These are phyloP conservation scores for Nemophila menziesii DNA, from an alignment of 257 asterid species.

Conservation along the genomic window DNA sequence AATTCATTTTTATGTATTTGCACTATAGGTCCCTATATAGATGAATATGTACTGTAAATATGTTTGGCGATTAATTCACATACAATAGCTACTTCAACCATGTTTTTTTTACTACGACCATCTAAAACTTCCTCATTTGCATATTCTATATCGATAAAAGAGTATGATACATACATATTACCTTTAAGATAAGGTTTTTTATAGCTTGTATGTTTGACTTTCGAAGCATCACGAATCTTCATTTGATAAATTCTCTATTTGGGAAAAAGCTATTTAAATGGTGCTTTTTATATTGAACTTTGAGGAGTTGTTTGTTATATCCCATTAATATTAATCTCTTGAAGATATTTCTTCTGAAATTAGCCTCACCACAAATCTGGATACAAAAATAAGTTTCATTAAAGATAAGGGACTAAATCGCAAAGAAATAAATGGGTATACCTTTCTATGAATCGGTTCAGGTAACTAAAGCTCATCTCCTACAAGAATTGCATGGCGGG, in stretches of 20 bases:
- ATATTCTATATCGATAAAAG: conserved; percentile 44
- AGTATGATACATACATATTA: conserved; percentile 43
- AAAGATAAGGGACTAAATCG: too few species aligned
- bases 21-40: conserved; percentile 29
- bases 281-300: conserved; percentile 74
- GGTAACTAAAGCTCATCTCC: too few species aligned
- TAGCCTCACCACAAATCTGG: conserved; percentile 41
- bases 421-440: too few species aligned
- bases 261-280: conserved; percentile 71
- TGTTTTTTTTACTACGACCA: conserved; percentile 33
- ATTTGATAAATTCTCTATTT: conserved; percentile 45
- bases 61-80: conserved; percentile 49
- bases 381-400: too few species aligned
- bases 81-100: conserved; percentile 41
- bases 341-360: conserved; percentile 67
- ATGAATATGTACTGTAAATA: too few species aligned
- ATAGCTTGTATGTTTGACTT: conserved; percentile 28
- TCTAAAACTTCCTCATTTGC: conserved; percentile 41
- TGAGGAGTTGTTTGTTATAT: conserved; percentile 43
- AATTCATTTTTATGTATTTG: neutral
- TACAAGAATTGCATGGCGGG: too few species aligned
- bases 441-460: too few species aligned
- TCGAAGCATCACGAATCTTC: conserved; percentile 38
- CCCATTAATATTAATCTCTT: conserved; percentile 55
- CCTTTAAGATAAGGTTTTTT: conserved; percentile 35